Evolutionary conservation across 306 rosid genomes (phyloP).

Genomic region (Corylus americana): DNA sequence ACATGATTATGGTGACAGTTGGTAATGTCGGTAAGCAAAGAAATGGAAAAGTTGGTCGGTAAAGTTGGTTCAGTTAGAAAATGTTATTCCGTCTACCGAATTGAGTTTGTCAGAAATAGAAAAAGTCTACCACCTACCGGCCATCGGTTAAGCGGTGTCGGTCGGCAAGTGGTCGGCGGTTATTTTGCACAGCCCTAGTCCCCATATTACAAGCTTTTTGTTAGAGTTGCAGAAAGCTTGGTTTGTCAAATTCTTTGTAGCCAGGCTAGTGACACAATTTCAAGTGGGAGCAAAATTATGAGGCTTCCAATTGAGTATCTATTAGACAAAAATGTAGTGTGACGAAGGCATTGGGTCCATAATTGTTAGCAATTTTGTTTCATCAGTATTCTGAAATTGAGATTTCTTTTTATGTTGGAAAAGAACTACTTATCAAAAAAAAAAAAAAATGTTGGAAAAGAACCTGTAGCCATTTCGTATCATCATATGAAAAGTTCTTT

Average conservation of each 20-base stretch:
- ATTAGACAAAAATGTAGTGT: neutral
- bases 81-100: too few relatives aligned
- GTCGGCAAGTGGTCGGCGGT: too few relatives aligned
- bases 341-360: neutral
- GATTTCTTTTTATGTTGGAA: neutral
- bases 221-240: neutral
- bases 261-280: neutral
- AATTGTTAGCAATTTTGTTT: neutral
- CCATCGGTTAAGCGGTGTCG: too few relatives aligned
- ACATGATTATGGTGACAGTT: too few relatives aligned
- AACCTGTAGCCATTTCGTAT: neutral
- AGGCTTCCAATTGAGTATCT: neutral
- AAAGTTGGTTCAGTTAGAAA: too few relatives aligned
- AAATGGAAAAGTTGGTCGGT: too few relatives aligned
- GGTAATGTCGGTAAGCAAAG: too few relatives aligned
- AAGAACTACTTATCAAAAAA: neutral
- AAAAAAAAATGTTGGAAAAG: too few relatives aligned
- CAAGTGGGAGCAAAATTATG: neutral
- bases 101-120: too few relatives aligned
- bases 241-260: neutral
- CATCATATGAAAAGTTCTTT: neutral
- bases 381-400: neutral
- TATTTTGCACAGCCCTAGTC: too few relatives aligned
- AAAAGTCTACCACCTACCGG: too few relatives aligned
- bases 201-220: neutral